Evolutionary conservation across 768 basidiomycete genomes (phyloP).

Genomic region (Amanita thiersii): DNA sequence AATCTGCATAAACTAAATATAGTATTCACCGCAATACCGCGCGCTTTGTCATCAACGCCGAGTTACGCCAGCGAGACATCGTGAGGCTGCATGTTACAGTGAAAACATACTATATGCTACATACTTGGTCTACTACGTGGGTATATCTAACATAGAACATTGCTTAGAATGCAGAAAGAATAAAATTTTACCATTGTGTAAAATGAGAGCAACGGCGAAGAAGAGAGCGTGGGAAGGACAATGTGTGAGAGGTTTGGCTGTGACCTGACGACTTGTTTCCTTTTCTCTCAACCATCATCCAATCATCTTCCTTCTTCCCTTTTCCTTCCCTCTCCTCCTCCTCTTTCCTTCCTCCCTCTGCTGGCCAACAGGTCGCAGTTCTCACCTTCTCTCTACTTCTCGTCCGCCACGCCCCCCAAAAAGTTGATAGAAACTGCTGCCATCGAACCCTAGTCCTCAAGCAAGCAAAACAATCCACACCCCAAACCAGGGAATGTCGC

Average conservation of each 20-base stretch:
- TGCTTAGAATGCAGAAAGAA: too few species aligned
- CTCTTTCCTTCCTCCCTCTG: conserved; percentile 1
- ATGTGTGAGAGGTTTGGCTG: not conserved
- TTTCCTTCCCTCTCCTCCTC: not conserved
- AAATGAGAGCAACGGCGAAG: conserved; percentile 10
- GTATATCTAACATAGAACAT: too few species aligned
- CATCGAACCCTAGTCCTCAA: too few species aligned
- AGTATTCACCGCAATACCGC: conserved; percentile 16
- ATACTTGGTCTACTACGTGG: too few species aligned
- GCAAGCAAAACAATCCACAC: too few species aligned
- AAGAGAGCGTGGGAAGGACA: conserved; percentile 1
- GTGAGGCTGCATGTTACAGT: too few species aligned
- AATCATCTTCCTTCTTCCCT: not conserved
- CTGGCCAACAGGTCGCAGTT: conserved; percentile 7
- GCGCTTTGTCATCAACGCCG: too few species aligned
- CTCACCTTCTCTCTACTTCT: conserved; percentile 7
- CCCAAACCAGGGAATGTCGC: too few species aligned
- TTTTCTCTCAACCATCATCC: conserved; percentile 8
- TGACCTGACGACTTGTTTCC: not conserved
- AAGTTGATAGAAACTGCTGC: not conserved
- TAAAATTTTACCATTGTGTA: too few species aligned
- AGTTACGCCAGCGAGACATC: too few species aligned
- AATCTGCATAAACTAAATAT: conserved; percentile 50
- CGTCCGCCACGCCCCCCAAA: not conserved
- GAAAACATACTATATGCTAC: too few species aligned